Evolutionary conservation across 345 rosid species (phyloP), one percentile per base, ranked within the genome.

Genomic region (Anacardium occidentale): DNA sequence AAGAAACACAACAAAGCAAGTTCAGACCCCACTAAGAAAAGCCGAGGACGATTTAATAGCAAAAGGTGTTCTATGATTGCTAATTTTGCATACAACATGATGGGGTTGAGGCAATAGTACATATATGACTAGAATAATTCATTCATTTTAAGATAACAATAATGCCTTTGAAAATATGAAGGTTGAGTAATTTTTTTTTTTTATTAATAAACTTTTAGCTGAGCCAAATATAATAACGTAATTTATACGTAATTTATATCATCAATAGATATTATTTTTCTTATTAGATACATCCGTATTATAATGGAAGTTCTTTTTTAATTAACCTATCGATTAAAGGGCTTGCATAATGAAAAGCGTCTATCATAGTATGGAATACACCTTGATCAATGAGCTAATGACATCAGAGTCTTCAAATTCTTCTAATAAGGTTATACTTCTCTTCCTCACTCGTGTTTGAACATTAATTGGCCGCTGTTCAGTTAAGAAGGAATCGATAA

Each of bases 21-120:
- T 5, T 37, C 42, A 26, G 69, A 52, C 25, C 72, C 79, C 81
- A 75, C 67, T n/a, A 50, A 51, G 21, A 11, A 75, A 74, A 74
- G 74, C 62, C 69, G 53, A 24, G 53, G 50, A 77, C 32, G 69
- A 66, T 74, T 74, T 73, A 70, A 47, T 42, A 70, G 47, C 66
- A 52, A 75, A 77, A 66, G 80, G 34, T 66, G 76, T 66, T 60
- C 64, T 74, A 70, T 70, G 73, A 77, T 66, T 77, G 52, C 29
- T 29, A 12, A 70, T 64, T 47, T 57, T 62, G 54, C 65, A 59
- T 24, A 60, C 54, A 34, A 59, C 26, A 79, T 60, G 26, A 69
- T 52, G 57, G 20, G 54, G 17, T 37, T 44, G 34, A 65, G 29
- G 9, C 42, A 37, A 9, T 37, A 37, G 42, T 37, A 37, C 7